Conservation (phyloP, 768 basidiomycete genomes). For the Mycena indigotica region DNA sequence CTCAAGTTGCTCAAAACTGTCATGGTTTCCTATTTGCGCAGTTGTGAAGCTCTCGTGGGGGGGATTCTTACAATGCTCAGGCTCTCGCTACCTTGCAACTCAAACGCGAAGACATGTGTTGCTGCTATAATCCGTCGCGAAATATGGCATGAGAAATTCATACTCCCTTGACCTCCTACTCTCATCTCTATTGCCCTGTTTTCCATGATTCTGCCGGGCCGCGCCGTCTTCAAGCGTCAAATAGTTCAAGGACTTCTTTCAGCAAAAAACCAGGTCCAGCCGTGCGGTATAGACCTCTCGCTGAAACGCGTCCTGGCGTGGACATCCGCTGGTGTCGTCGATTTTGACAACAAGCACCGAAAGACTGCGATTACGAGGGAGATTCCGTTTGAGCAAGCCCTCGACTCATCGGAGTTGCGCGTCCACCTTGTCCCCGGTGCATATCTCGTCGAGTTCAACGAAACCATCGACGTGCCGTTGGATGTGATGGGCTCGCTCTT, state of each 20-base stretch:
- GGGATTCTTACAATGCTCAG: too few relatives aligned
- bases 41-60: too few relatives aligned
- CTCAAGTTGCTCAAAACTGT: too few relatives aligned
- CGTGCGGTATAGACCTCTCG: too few relatives aligned
- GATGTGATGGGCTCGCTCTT: constrained; percentile 22
- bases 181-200: too few relatives aligned
- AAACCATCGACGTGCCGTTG: constrained; percentile 17
- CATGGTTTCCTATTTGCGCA: too few relatives aligned
- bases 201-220: constrained; percentile 5
- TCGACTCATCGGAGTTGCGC: neutral
- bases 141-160: too few relatives aligned
- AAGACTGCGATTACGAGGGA: constrained; percentile 13
- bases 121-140: too few relatives aligned
- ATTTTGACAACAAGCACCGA: constrained; percentile 20
- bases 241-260: constrained; percentile 7
- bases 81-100: too few relatives aligned
- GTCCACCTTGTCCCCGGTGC: constrained; percentile 12
- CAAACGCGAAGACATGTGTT: too few relatives aligned
- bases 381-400: constrained; percentile 9
- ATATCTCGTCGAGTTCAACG: constrained; percentile 27
- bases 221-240: constrained; percentile 6
- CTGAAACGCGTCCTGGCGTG: constrained; percentile 16
- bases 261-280: constrained; percentile 16
- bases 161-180: too few relatives aligned
- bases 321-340: constrained; percentile 16